These are phyloP conservation scores for Mortierella sp. DNA, from an alignment of 371 early-diverging fungal genomes.

Conservation along the genomic window DNA sequence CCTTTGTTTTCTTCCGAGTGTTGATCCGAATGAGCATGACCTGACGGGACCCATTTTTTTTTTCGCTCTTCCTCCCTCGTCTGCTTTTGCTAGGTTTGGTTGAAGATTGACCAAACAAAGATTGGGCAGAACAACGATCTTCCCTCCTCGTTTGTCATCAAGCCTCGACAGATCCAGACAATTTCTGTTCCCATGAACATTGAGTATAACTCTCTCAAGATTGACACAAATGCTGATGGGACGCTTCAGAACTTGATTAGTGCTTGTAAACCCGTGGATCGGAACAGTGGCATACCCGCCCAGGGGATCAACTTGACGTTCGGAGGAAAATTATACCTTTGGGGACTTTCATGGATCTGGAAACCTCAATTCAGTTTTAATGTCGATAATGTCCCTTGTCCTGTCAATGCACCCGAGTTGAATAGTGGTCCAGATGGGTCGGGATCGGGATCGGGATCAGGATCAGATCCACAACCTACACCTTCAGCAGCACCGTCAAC, in stretches of 20 bases:
- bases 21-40: no score
- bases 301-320: constrained; percentile 24
- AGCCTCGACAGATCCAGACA: constrained; percentile 17
- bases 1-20: background rate
- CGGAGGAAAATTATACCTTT: constrained; percentile 31
- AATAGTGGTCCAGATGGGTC: background rate
- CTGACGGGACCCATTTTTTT: background rate
- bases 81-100: constrained; percentile 26
- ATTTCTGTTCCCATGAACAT: constrained; percentile 38
- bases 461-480: background rate
- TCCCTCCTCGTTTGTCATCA: constrained; percentile 16
- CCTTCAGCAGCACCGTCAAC: constrained; percentile 1
- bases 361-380: constrained; percentile 44
- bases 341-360: constrained; percentile 46
- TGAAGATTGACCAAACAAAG: constrained; percentile 29
- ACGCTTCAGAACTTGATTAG: constrained; percentile 20
- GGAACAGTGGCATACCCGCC: background rate
- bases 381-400: constrained; percentile 30
- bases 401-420: constrained; percentile 30
- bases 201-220: constrained; percentile 26
- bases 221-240: constrained; percentile 41
- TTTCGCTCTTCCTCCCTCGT: background rate
- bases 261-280: constrained; percentile 23
- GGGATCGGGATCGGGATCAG: background rate
- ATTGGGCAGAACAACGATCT: constrained; percentile 33